Evolutionary conservation across 73 alveolate genomes (phyloP), one percentile per base, ranked within the genome.

Genomic region (Symbiodinium natans): DNA sequence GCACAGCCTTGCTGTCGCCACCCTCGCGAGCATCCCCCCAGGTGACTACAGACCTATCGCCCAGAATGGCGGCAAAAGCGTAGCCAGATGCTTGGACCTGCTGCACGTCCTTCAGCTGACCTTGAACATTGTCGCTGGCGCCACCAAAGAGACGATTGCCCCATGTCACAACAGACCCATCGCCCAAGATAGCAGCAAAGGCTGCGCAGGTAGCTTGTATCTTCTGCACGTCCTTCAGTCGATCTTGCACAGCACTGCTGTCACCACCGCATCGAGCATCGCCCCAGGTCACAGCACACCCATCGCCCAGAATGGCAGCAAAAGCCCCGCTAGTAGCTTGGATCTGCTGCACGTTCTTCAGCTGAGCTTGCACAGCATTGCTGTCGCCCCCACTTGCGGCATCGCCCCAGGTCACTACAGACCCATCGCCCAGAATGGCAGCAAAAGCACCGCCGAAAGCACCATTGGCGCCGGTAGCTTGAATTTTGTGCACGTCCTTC

Each of bases 121-220:
- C 39, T 27, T 63, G 31, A 31, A 63, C 82, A 23, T 21, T 17
- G 31, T 2, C 36, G 82, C 82, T 63, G 39, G 17, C 82, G 31
- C 36, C 82, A 63, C 82, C 82, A 29, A 27, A 63, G 8, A 13
- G 36, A 1, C 36, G 38, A 63, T 29, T 21, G 0, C 82, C 82
- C 82, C 82, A 63, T 31, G 82, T 63, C 82, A 63, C 82, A 27
- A 63, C 82, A 63, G 82, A 23, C 36, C 82, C 82, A 63, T 23
- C 31, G 31, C 8, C 82, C 17, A 63, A 11, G 25, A 63, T 15
- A 3, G 82, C 82, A 63, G 38, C 82, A 63, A 63, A 63, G 25
- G 82, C 31, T 21, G 17, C 2, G 8, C 17, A 2, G 17, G 82
- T 9, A 2, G 38, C 39, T 63, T 63, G 82, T 2, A 63, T 63